These are phyloP conservation scores for Cairneyella variabilis DNA, from an alignment of 495 filamentous ascomycete genomes.

Conservation along the genomic window DNA sequence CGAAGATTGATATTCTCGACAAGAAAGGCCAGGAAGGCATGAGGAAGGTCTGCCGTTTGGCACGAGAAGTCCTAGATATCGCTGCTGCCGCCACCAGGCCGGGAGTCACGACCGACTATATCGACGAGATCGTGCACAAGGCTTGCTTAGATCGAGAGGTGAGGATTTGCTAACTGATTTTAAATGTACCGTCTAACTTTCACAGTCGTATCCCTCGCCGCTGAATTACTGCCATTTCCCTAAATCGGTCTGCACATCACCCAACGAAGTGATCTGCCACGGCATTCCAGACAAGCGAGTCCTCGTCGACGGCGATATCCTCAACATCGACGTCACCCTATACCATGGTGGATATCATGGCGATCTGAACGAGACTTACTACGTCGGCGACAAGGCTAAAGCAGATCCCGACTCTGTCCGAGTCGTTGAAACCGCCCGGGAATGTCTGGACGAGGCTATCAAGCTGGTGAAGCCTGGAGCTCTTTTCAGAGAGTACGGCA, in stretches of 20 bases:
- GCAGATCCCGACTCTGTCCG: slow-evolving; percentile 74
- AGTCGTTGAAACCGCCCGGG: slow-evolving; percentile 78
- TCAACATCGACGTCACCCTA: slow-evolving; percentile 85
- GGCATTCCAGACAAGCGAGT: slow-evolving; percentile 81
- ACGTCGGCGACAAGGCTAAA: slow-evolving; percentile 72
- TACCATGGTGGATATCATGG: slow-evolving; percentile 88
- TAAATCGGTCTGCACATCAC: slow-evolving; percentile 93
- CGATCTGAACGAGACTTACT: slow-evolving; percentile 91
- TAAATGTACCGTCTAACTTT: not conserved
- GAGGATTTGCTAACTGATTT: slow-evolving; percentile 25
- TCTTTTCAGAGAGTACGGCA: slow-evolving; percentile 78
- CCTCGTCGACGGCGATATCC: slow-evolving; percentile 77
- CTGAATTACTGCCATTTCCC: slow-evolving; percentile 96
- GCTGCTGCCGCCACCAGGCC: slow-evolving; percentile 76
- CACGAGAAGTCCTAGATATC: slow-evolving; percentile 90
- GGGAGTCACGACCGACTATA: slow-evolving; percentile 92
- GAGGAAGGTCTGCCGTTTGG: slow-evolving; percentile 87
- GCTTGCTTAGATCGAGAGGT: slow-evolving; percentile 92
- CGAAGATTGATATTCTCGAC: slow-evolving; percentile 80
- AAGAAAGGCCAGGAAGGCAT: slow-evolving; percentile 71
- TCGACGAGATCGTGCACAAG: slow-evolving; percentile 94
- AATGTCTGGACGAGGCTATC: slow-evolving; percentile 80
- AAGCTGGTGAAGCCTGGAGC: slow-evolving; percentile 83
- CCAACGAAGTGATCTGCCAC: slow-evolving; percentile 96
- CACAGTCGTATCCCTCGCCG: slow-evolving; percentile 92